These are phyloP conservation scores for Tylopilus plumbeoviolaceoides DNA, from an alignment of 768 basidiomycete species.

Conservation along the genomic window DNA sequence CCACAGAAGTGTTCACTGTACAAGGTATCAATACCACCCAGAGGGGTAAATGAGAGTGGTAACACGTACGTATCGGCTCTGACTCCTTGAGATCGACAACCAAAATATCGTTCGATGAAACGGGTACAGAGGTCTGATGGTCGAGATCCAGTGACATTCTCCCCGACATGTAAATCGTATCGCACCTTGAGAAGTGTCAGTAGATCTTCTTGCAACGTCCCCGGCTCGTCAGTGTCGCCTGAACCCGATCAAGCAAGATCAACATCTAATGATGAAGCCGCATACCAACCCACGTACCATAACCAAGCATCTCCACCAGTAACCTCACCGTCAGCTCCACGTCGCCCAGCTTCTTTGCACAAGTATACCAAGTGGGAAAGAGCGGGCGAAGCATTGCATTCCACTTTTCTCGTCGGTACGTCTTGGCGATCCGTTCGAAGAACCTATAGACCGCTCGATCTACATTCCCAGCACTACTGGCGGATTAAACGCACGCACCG, in stretches of 20 bases:
- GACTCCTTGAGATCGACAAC: slow-evolving; percentile 62
- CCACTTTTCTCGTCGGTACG: slow-evolving; percentile 87
- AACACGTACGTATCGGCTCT: slow-evolving; percentile 57
- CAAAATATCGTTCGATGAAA: slow-evolving; percentile 50
- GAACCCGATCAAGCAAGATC: slow-evolving; percentile 25
- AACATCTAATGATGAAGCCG: neutral
- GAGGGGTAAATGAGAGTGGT: neutral
- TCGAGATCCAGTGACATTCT: neutral
- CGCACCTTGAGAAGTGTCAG: slow-evolving; percentile 67
- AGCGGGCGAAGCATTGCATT: slow-evolving; percentile 67
- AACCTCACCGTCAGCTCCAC: slow-evolving; percentile 73
- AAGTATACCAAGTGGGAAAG: slow-evolving; percentile 76
- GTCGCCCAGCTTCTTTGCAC: slow-evolving; percentile 73
- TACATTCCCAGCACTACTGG: neutral
- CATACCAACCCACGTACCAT: slow-evolving; percentile 45
- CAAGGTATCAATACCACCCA: slow-evolving; percentile 2
- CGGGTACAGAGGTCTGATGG: slow-evolving; percentile 65
- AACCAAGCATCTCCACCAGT: slow-evolving; percentile 81
- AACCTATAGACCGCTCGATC: slow-evolving; percentile 47
- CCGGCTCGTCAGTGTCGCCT: slow-evolving; percentile 43
- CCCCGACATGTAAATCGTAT: neutral
- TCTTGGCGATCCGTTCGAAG: slow-evolving; percentile 88
- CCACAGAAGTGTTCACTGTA: slow-evolving; percentile 58
- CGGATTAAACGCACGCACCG: slow-evolving; percentile 34
- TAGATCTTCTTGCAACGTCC: slow-evolving; percentile 62